Evolutionary conservation across 768 basidiomycete genomes (phyloP), one percentile per base, ranked within the genome.

Genomic region (Mycena alexandri): DNA sequence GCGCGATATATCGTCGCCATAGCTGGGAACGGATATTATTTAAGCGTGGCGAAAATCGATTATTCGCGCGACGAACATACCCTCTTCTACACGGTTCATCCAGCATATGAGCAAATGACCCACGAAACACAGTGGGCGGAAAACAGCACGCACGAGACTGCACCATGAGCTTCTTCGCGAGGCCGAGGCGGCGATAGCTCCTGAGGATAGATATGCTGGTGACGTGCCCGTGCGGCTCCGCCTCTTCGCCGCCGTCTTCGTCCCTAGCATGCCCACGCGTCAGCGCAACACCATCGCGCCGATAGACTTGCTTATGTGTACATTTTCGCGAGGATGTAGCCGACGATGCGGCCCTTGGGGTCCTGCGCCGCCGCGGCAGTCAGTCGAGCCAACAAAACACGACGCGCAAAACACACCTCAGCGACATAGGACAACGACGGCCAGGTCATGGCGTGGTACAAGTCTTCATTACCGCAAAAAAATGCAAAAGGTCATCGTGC

Each of bases 261-360:
- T 94, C 92, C 89, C 91, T 93, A 72, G 29, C 29, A 29, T 24
- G 34, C 67, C 62, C 38, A 54, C 34, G 60, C 25, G 50, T 73
- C 44, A 74, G 52, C 65, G 12, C 36, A 55, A 33, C 38, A 12
- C 38, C 21, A 54, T 34, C 46, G 6, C 33, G 47, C 47, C 38
- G 10, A 16, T 24, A 53, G 43, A 29, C 29, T 29, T 29, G 29
- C 29, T 29, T 29, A 29, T 9, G 19, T 2, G 14, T 72, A 97
- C 96, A 98, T 98, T 80, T 98, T 98, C 21, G 94, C 96, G 53
- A 98, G 82, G 64, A 98, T 96, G 78, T 98, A 98, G 41, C 96
- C 96, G 16, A 98, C 95, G 61, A 98, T 91, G 65, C 93, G 87
- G 12, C 96, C 96, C 72, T 93, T 90, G 71, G 90, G 88, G 73